Conservation (phyloP, 345 rosid species). For the Eutrema yunnanense region DNA sequence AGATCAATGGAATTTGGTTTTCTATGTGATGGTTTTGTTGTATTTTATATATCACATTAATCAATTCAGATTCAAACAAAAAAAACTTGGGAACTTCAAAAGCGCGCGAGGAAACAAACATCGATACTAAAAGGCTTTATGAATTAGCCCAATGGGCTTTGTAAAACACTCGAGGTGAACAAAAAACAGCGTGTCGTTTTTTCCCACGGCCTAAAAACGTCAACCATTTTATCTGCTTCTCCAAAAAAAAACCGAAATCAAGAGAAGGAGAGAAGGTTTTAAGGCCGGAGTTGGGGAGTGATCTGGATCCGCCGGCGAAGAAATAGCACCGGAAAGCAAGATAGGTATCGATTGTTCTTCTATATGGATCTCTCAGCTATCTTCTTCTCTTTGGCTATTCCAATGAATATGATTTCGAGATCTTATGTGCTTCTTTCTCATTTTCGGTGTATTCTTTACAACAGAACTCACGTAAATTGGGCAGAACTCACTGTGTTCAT, state of each 20-base stretch:
- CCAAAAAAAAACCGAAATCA: not conserved
- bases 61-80: no score
- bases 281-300: not conserved
- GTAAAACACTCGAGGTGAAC: not conserved
- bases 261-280: not conserved
- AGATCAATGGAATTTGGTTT: no score
- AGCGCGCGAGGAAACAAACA: not conserved
- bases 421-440: not conserved
- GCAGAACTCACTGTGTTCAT: not conserved
- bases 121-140: not conserved
- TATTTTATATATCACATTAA: no score
- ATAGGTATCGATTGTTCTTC: not conserved
- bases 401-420: not conserved
- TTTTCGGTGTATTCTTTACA: not conserved
- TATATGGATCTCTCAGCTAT: not conserved
- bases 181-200: constrained; percentile 7
- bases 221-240: not conserved
- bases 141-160: constrained; percentile 5
- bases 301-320: constrained; percentile 20
- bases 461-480: not conserved
- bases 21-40: no score
- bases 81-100: no score
- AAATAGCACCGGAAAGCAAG: not conserved
- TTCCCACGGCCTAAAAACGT: not conserved
- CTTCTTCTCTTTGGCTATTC: not conserved